Conservation (phyloP, 2,329 filamentous ascomycete species). For the Xylaria polymorpha region DNA sequence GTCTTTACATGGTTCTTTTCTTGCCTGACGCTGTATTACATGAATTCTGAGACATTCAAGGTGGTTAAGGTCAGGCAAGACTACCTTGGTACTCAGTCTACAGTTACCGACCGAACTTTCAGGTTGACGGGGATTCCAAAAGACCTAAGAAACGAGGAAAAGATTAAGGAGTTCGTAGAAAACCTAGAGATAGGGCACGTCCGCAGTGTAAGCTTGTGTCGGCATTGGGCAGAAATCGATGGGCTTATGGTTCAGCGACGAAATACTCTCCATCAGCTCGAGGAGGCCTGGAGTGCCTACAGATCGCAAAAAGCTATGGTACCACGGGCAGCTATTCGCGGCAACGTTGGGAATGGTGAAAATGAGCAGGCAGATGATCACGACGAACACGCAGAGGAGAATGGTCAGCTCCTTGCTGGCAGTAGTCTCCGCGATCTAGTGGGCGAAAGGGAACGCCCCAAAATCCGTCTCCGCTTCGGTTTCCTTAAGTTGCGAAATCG, state of each 20-base stretch:
- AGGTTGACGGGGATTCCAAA: slow-evolving; percentile 87
- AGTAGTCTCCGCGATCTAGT: slow-evolving; percentile 54
- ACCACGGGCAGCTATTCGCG: slow-evolving; percentile 26
- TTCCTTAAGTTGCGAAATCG: slow-evolving; percentile 76
- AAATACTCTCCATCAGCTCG: slow-evolving; percentile 75
- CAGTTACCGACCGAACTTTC: slow-evolving; percentile 95
- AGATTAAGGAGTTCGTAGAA: slow-evolving; percentile 88
- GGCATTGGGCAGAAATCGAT: slow-evolving; percentile 87
- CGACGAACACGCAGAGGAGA: slow-evolving; percentile 50
- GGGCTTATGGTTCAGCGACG: slow-evolving; percentile 75
- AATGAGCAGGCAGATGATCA: slow-evolving; percentile 33
- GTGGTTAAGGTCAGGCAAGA: slow-evolving; percentile 89
- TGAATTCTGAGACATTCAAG: slow-evolving; percentile 83
- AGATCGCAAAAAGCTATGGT: slow-evolving; percentile 66
- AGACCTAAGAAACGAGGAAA: slow-evolving; percentile 81
- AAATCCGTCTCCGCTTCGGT: slow-evolving; percentile 81
- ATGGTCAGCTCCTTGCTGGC: slow-evolving; percentile 67
- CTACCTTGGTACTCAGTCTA: slow-evolving; percentile 92
- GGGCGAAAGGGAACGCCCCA: slow-evolving; percentile 68
- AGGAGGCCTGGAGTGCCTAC: slow-evolving; percentile 84
- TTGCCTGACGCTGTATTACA: slow-evolving; percentile 80
- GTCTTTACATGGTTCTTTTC: slow-evolving; percentile 96
- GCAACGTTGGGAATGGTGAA: slow-evolving; percentile 10
- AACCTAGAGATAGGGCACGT: slow-evolving; percentile 90
- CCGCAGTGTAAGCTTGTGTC: slow-evolving; percentile 85